Percentiles rank a stretch among this genome's conserved stretches.
These are phyloP conservation scores for Physcia stellaris DNA, from an alignment of 495 filamentous ascomycete species.

Conservation along the genomic window DNA sequence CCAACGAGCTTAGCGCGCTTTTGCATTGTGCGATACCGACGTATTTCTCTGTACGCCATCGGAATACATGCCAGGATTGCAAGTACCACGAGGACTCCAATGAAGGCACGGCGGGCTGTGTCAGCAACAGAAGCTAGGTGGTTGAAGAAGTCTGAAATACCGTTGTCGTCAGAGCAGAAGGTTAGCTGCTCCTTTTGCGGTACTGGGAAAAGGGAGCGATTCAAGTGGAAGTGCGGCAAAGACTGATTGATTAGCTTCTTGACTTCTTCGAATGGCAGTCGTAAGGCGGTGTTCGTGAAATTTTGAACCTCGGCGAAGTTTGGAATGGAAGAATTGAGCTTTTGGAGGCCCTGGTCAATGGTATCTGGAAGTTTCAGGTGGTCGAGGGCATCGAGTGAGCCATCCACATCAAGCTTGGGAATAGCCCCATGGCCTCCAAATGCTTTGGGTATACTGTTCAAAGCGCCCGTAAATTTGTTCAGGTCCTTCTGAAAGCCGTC, in stretches of 20 bases:
- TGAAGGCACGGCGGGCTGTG: constrained; percentile 57
- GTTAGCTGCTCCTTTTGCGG: constrained; percentile 66
- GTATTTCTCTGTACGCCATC: constrained; percentile 68
- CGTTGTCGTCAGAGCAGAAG: constrained; percentile 78
- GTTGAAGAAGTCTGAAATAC: constrained; percentile 78
- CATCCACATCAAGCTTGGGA: constrained; percentile 45
- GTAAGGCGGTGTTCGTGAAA: constrained; percentile 54
- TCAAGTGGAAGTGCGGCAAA: constrained; percentile 59
- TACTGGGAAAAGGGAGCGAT: constrained; percentile 61
- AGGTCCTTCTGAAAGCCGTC: constrained; percentile 44
- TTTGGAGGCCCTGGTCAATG: constrained; percentile 47
- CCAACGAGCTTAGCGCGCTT: constrained; percentile 52
- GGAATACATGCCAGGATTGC: constrained; percentile 62
- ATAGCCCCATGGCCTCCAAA: constrained; percentile 21
- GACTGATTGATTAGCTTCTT: constrained; percentile 54
- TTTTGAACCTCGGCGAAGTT: constrained; percentile 74
- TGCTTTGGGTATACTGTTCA: constrained; percentile 26
- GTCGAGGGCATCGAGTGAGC: constrained; percentile 47
- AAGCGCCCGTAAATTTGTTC: constrained; percentile 36
- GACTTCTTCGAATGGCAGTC: constrained; percentile 62
- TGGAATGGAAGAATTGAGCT: constrained; percentile 64
- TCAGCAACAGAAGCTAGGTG: constrained; percentile 43
- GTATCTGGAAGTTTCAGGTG: constrained; percentile 50
- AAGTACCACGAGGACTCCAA: constrained; percentile 51
- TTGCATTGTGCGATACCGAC: constrained; percentile 60